Conservation (phyloP, 139 green algal species). For the Volvox africanus region DNA sequence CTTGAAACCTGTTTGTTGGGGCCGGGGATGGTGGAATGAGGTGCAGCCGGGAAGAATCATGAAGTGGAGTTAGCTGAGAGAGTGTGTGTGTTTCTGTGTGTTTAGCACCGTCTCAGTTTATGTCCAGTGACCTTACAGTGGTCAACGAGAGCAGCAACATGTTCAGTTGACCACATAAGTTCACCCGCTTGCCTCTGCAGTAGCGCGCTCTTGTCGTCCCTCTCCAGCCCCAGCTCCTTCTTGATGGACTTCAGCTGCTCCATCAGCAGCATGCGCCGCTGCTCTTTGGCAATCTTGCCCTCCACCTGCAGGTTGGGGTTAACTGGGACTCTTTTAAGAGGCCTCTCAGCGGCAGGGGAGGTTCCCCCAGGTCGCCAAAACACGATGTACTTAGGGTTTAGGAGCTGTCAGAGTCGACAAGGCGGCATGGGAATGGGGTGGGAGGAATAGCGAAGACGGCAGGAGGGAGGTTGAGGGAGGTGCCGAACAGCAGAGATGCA, state of each 20-base stretch:
- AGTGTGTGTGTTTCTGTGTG: neutral
- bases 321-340: no score
- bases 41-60: no score
- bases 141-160: neutral
- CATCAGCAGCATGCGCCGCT: constrained; percentile 97
- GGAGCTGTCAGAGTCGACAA: no score
- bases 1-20: constrained; percentile 50
- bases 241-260: constrained; percentile 98
- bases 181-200: constrained; percentile 77
- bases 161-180: neutral
- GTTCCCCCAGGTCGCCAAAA: no score
- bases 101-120: no score
- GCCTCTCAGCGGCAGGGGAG: no score
- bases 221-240: constrained; percentile 97
- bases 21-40: neutral
- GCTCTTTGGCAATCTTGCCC: constrained; percentile 97
- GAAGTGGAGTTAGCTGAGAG: neutral
- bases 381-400: no score
- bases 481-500: no score
- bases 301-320: constrained; percentile 82
- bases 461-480: no score
- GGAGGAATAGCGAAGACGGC: no score
- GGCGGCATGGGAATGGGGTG: no score
- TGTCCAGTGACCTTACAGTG: no score
- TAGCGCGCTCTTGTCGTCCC: constrained; percentile 96